These are phyloP conservation scores for Vachellia pachyceras DNA, from an alignment of 306 rosid species.

Conservation along the genomic window DNA sequence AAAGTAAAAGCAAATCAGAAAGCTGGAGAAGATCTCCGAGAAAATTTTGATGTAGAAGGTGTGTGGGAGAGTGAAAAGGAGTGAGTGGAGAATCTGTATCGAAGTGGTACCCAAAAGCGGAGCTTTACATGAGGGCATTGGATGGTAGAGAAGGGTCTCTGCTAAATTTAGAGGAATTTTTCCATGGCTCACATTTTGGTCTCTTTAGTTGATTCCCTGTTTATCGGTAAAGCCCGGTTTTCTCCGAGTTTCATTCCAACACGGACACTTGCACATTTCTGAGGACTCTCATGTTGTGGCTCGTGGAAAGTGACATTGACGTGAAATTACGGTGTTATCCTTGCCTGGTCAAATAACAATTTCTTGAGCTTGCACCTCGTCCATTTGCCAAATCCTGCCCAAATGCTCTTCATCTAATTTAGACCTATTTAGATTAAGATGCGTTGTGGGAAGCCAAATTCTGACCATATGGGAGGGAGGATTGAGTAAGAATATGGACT, in stretches of 20 bases:
- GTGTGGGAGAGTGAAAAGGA: not conserved
- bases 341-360: not conserved
- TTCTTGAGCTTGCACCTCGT: not conserved
- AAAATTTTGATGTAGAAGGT: not conserved
- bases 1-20: conserved; percentile 26
- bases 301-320: not conserved
- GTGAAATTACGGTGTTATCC: conserved; percentile 5
- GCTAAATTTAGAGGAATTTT: conserved; percentile 41
- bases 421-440: not conserved
- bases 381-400: not conserved
- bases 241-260: conserved; percentile 1
- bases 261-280: not conserved
- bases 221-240: conserved; percentile 5
- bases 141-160: conserved; percentile 60
- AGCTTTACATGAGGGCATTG: conserved; percentile 39
- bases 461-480: not conserved
- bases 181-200: conserved; percentile 40
- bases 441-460: not conserved
- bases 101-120: conserved; percentile 49
- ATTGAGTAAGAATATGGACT: not conserved
- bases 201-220: conserved; percentile 23
- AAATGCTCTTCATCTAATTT: not conserved
- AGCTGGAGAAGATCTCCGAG: conserved; percentile 29
- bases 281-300: not conserved
- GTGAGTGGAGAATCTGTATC: conserved; percentile 64